Evolutionary conservation across 148 eudicot species (phyloP), one percentile per base, ranked within the genome.

Genomic region (Fagopyrum esculentum): DNA sequence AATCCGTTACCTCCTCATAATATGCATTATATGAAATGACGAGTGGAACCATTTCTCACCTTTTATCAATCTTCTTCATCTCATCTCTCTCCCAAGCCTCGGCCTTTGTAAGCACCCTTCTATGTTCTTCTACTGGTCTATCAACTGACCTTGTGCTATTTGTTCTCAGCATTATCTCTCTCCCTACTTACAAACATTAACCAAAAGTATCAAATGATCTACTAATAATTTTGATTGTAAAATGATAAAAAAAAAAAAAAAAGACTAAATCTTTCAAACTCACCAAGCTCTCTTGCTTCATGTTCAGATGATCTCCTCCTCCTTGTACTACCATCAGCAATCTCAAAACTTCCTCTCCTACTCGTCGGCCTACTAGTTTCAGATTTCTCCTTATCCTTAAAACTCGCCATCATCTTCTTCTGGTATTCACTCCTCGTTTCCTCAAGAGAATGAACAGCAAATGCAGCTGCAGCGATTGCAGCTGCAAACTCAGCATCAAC

Each of bases 391-490:
- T 66, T 43, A 0, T 40, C 56, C 73, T 49, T 77, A 49, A 75
- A 77, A 71, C 86, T 78, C 77, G 83, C 83, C 40, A 78, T 78
- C 82, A 82, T 85, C 47, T 64, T 76, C 52, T 77, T 82, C 57
- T 81, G 79, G 64, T 76, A 70, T 9, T 82, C 76, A 1, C 74
- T 75, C 6, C 81, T 80, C 43, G 77, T 78, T 76, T 88, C 90
- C 51, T 92, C 90, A 3, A 84, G 57, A 54, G 90, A 86, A 71
- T 86, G 78, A 63, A 93, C 77, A 44, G 93, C 91, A 81, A 82
- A 84, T 30, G 96, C 87, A 57, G 96, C 85, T 48, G 98, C 98
- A 50, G 98, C 98, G 49, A 91, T 70, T 70, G 90, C 87, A 6
- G 88, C 79, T 29, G 84, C 90, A 49, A 78, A 86, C 19, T 90